phyloP scores from a whole-genome alignment of 768 basidiomycete genomes.

The Lepiota brunneoincarnata region DNA sequence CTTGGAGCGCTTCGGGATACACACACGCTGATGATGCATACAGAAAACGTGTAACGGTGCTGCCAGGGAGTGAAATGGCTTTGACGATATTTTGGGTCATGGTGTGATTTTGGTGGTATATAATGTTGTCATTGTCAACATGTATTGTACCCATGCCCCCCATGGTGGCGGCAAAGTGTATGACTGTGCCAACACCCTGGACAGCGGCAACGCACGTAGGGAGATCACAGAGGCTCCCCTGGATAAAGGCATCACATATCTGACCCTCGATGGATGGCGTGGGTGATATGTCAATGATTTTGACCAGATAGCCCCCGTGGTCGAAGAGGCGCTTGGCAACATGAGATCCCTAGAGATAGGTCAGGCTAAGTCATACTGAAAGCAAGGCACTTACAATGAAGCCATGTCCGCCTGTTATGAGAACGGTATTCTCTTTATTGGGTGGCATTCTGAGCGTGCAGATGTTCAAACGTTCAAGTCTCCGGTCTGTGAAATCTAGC shows the following conservation, averaged over 20 bases:
- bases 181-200: constrained; percentile 38
- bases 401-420: constrained; percentile 51
- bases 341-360: constrained; percentile 51
- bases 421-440: no score
- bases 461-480: no score
- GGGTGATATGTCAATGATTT: constrained; percentile 39
- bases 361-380: constrained; percentile 6
- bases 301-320: constrained; percentile 30
- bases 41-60: constrained; percentile 39
- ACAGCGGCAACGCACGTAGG: constrained; percentile 35
- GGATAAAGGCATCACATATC: constrained; percentile 33
- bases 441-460: no score
- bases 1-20: constrained; percentile 46
- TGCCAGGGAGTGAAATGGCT: constrained; percentile 32
- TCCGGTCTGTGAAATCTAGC: no score
- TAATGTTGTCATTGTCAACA: constrained; percentile 41
- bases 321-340: constrained; percentile 37
- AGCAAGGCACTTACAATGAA: constrained; percentile 42
- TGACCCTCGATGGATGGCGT: constrained; percentile 18
- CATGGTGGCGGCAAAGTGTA: constrained; percentile 63
- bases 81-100: constrained; percentile 49
- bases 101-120: constrained; percentile 46
- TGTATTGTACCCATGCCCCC: constrained; percentile 68
- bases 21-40: constrained; percentile 61
- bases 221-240: constrained; percentile 46